Evolutionary conservation across 2,329 filamentous ascomycete species (phyloP), one percentile per base, ranked within the genome.

Genomic region (Epichloe uncinata): DNA sequence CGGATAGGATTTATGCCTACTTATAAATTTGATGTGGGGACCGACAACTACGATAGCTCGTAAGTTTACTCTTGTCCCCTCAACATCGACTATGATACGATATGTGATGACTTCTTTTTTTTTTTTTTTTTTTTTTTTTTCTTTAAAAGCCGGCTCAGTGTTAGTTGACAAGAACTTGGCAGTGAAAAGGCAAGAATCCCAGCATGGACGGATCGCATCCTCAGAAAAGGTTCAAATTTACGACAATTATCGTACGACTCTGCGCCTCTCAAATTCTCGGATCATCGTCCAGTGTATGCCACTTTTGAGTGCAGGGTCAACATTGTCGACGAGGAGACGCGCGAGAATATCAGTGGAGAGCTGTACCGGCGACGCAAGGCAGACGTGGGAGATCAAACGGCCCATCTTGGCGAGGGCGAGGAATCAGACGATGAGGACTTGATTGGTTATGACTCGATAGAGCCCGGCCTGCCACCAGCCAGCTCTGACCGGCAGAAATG

Each of bases 121-220:
- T n/a, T n/a, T n/a, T n/a, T n/a, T n/a, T n/a, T n/a, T n/a, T n/a
- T n/a, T n/a, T n/a, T n/a, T n/a, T n/a, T n/a, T n/a, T n/a, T n/a
- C n/a, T n/a, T n/a, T n/a, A n/a, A 43, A 7, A 12, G 3, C 3
- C 7, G 42, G n/a, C 44, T 8, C 36, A 15, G n/a, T 13, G 20
- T 12, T 9, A 5, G 26, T 11, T 44, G n/a, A 44, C 42, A 26
- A n/a, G 13, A 4, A n/a, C 7, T 8, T 11, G 8, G 13, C 47
- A 85, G 83, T 45, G 91, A 97, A 61, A 98, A 98, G 65, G 82
- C 84, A 49, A 83, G 93, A n/a, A 96, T 97, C 54, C 93, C 93
- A 3, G 93, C 93, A 0, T 98, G 93, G 93, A 96, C 90, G 53
- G 93, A 98, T 66, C 85, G 93, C 37, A 85, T 98, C 43, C 70